Base-by-base conservation (phyloP, 805 yeast genomes). In the Nakazawaea pomicola region DNA sequence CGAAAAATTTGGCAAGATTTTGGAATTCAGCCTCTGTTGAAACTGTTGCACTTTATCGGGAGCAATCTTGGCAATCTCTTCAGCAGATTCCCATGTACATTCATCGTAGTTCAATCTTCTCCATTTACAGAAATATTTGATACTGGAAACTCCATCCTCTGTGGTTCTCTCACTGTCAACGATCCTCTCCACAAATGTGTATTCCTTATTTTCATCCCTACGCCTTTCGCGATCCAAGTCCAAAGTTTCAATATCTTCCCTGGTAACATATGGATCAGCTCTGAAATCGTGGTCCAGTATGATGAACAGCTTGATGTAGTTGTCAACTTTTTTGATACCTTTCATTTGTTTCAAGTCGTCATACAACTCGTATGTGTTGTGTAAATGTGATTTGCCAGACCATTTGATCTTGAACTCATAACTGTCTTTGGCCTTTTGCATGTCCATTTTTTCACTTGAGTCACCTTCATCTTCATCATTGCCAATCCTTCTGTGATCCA, bases 61-160 rank as follows among this genome's bases (percentile, higher is more conserved):
- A 2, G 95, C 87, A 30, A 84, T 60, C 46, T 77, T 75, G 2
- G 93, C 97, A 49, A 93, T 88, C 48, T 78, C 83, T 38, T 80
- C 82, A 1, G 97, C 97, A 49, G 79, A 76, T 63, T 93, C 99
- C 98, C 98, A 93, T 4, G 98, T 88, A 45, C 96, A 87, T 52
- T 86, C 95, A 61, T 95, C 98, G 56, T 93, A 93, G 53, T 89
- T 85, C 20, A 93, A 71, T 41, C 98, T 74, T 56, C 80, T 82
- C 99, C 99, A 93, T 61, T 93, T 93, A 46, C 90, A 91, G 46
- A 83, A 76, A 60, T 93, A 93, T 56, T 81, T 82, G 47, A 93
- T 68, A 41, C 74, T 80, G 17, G 82, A 77, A 23, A 71, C 72
- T 29, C 85, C 89, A 40, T 70, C 75, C 10, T 79, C 89, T 7